Base-by-base conservation (phyloP, 345 rosid genomes). In the Salix suchowensis region DNA sequence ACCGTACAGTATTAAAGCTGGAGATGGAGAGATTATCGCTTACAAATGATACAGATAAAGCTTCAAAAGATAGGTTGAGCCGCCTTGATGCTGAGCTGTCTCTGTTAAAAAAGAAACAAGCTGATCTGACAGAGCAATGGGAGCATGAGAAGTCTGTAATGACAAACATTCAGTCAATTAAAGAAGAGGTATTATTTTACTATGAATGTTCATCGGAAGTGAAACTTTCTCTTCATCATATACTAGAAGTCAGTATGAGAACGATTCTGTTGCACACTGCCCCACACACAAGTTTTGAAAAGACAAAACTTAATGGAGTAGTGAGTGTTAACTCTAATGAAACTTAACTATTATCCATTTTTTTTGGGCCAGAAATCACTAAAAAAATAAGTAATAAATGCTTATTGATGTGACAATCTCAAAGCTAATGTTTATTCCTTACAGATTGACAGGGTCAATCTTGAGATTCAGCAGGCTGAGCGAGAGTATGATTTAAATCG, bases 21-120 rank as follows among this genome's bases (percentile, higher is more conserved):
- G 99, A 96, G 87, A 96, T 96, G 98, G 99, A 96, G 89, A 92
- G 93, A 81, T 88, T 96, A 0, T 96, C 99, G 42, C 97, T 96
- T 50, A 87, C 89, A 67, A 94, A 94, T 74, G 99, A 96, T 72
- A 92, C 96, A 12, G 97, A 91, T 79, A 94, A 81, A 89, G 97
- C 99, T 79, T 89, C 99, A 1, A 94, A 84, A 85, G 99, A 96
- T 76, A 90, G 98, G 80, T 58, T 94, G 81, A 91, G 71, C 83
- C 96, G 96, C 34, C 94, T 96, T 66, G 97, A 96, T 68, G 86
- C 92, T 7, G 97, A 92, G 84, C 77, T 96, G 78, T 70, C 89
- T 42, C 85, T 86, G 44, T 77, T 96, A 64, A 94, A 96, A 88
- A 88, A 85, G 84, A 94, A 83, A 84, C 99, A 96, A 82, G 87